Evolutionary conservation across 2,329 filamentous ascomycete species (phyloP).

Genomic region (Clonostachys byssicola): DNA sequence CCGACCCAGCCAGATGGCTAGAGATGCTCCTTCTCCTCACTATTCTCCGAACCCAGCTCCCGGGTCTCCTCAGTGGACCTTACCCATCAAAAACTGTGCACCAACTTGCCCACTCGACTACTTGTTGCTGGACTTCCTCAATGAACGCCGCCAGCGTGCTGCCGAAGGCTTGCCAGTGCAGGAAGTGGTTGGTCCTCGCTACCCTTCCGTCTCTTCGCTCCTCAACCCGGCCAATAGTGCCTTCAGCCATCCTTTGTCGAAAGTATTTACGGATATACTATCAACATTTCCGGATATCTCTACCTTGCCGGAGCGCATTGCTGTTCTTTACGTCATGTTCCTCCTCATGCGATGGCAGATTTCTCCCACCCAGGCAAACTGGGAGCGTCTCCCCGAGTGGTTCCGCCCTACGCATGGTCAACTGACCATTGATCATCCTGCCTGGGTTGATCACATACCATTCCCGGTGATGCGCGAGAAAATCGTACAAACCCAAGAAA

Average conservation of each 20-base stretch:
- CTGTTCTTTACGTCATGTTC: slow-evolving; percentile 83
- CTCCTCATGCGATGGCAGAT: slow-evolving; percentile 83
- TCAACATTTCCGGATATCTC: slow-evolving; percentile 77
- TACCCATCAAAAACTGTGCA: slow-evolving; percentile 51
- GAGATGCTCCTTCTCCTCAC: no score
- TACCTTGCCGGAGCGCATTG: slow-evolving; percentile 76
- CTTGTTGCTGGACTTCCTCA: slow-evolving; percentile 76
- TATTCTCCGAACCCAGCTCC: not conserved
- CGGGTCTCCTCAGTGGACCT: slow-evolving; percentile 9
- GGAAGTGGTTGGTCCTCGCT: slow-evolving; percentile 69
- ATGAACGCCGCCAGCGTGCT: slow-evolving; percentile 61
- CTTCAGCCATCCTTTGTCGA: slow-evolving; percentile 72
- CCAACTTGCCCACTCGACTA: slow-evolving; percentile 75
- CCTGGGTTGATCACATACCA: slow-evolving; percentile 79
- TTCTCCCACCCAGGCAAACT: slow-evolving; percentile 73
- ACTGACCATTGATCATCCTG: slow-evolving; percentile 63
- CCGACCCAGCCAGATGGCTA: not conserved
- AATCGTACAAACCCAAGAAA: slow-evolving; percentile 46
- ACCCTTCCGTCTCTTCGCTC: slow-evolving; percentile 75
- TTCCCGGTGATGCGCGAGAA: slow-evolving; percentile 74
- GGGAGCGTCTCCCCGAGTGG: slow-evolving; percentile 72
- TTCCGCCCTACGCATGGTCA: slow-evolving; percentile 63
- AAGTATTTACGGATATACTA: slow-evolving; percentile 81
- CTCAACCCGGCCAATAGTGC: slow-evolving; percentile 63
- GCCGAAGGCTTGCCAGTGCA: slow-evolving; percentile 60